Evolutionary conservation across 192 early-diverging fungal species (phyloP), one percentile per base, ranked within the genome.

Genomic region (Entomortierella lignicola): DNA sequence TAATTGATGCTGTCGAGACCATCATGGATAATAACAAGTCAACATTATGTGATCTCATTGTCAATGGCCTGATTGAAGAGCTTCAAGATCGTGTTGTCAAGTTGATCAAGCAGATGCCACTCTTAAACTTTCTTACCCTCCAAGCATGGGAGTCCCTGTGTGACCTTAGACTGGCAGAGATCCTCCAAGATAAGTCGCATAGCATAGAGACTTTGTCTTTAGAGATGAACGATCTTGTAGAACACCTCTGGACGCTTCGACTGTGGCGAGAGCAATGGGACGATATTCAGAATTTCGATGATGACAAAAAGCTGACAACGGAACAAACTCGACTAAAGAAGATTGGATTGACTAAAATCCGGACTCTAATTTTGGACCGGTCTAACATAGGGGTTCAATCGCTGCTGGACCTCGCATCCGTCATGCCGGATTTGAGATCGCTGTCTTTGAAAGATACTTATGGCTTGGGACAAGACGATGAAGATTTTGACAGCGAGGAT

Each of bases 341-440:
- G 4, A 4, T 23, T 21, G 12, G 26, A 2, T 26, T 71, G 39
- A 71, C 39, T 34, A 42, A 44, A 8, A 73, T 73, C 41, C 57
- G 13, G 15, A 52, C 31, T 5, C 29, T 73, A 26, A 25, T 58
- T 5, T 27, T 73, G 50, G 37, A 73, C 58, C 51, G 63, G 25
- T 73, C 71, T 2, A 73, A 48, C 12, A n/a, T 73, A 31, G 37
- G n/a, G 47, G 32, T 59, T 44, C 43, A 37, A 4, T 8, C 61
- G 18, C 37, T 73, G 12, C 32, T 54, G 8, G 30, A 41, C 20
- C 34, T 73, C 13, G 63, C 55, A 21, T 25, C 55, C 5, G 47
- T 64, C 34, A 73, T 73, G 71, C 63, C 71, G 8, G 48, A 66
- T 23, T 34, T 73, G 39, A 48, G 13, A 31, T 27, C 50, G 27